These are phyloP conservation scores for Chrysopogon serrulatus DNA, from an alignment of 176 grass and related monocot species.

Conservation along the genomic window DNA sequence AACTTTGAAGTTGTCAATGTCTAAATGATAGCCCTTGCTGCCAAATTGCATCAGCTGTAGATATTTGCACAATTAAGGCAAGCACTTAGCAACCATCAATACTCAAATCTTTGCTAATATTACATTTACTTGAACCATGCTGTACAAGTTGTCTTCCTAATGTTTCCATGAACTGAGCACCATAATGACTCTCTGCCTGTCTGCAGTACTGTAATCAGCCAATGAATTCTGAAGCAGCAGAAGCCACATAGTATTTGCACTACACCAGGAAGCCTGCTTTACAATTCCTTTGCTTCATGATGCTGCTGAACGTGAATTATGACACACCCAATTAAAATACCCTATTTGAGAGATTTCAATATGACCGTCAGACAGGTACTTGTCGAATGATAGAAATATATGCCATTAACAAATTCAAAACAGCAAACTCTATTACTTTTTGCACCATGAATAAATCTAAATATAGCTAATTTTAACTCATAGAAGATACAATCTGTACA, in stretches of 20 bases:
- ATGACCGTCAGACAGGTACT: constrained; percentile 65
- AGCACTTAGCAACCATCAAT: constrained; percentile 32
- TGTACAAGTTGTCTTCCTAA: constrained; percentile 53
- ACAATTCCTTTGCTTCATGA: constrained; percentile 79
- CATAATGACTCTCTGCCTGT: constrained; percentile 66
- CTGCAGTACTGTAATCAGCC: constrained; percentile 50
- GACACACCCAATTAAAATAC: constrained; percentile 92
- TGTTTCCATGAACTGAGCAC: constrained; percentile 44
- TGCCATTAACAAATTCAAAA: constrained; percentile 46
- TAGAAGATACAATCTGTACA: constrained; percentile 17
- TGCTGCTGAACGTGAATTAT: constrained; percentile 91
- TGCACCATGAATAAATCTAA: constrained; percentile 28
- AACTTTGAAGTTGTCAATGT: constrained; percentile 4
- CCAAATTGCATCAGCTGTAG: constrained; percentile 20
- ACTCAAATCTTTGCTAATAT: constrained; percentile 23
- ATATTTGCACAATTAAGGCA: constrained; percentile 21
- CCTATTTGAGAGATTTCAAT: constrained; percentile 96
- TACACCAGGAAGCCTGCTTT: constrained; percentile 74
- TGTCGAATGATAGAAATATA: constrained; percentile 53
- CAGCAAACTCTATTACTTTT: constrained; percentile 13
- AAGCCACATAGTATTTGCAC: constrained; percentile 46
- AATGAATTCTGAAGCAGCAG: constrained; percentile 52
- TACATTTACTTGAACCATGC: constrained; percentile 35
- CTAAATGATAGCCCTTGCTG: constrained; percentile 22
- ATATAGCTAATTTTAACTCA: constrained; percentile 15